phyloP scores from a whole-genome alignment of 2,329 filamentous ascomycete genomes.

The Rhytidhysteron rufulum region DNA sequence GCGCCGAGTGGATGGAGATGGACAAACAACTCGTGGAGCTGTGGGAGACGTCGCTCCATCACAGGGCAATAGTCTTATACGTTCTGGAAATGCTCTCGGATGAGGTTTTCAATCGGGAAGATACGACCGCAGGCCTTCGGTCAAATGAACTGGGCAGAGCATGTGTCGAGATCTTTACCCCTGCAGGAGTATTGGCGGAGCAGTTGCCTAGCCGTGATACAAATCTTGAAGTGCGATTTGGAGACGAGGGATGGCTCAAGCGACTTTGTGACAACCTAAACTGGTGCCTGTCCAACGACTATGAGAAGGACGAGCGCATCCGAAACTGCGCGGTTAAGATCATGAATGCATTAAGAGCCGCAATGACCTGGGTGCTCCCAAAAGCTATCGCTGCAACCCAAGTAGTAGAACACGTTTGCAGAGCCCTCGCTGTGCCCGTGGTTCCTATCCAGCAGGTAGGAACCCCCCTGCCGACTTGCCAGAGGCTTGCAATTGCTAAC shows the following conservation, averaged over 20 bases:
- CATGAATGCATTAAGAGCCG: constrained; percentile 71
- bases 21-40: constrained; percentile 76
- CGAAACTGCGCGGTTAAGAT: constrained; percentile 71
- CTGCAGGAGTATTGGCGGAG: constrained; percentile 68
- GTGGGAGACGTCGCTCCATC: constrained; percentile 62
- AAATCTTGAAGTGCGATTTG: constrained; percentile 67
- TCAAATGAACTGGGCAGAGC: constrained; percentile 82
- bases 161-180: constrained; percentile 91
- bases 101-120: constrained; percentile 88
- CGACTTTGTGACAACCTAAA: constrained; percentile 71
- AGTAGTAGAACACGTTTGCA: constrained; percentile 36
- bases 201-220: constrained; percentile 71
- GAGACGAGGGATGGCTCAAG: constrained; percentile 81
- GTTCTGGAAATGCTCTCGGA: constrained; percentile 90
- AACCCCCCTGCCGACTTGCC: no score
- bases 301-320: constrained; percentile 63
- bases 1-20: constrained; percentile 91
- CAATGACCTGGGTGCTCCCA: constrained; percentile 83
- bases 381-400: constrained; percentile 65
- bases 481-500: no score
- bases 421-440: constrained; percentile 34
- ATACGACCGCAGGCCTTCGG: constrained; percentile 77
- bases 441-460: constrained; percentile 33
- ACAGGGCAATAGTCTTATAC: constrained; percentile 84
- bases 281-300: constrained; percentile 65